Evolutionary conservation across 1,284 basidiomycete species (phyloP).

Genomic region (Heterobasidion occidentale): DNA sequence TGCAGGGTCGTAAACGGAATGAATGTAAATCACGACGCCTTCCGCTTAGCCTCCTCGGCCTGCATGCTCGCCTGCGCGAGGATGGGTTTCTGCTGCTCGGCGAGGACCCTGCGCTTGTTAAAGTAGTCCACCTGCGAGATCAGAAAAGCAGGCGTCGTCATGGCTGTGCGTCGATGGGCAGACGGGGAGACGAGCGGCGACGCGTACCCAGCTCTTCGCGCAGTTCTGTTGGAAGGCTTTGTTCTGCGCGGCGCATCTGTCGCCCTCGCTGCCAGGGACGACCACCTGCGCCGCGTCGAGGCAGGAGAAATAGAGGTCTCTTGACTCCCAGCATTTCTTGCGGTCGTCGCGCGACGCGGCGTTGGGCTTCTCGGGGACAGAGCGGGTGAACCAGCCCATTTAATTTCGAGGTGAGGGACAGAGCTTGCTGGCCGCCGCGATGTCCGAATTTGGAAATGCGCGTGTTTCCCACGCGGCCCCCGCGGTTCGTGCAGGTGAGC

Average conservation of each 20-base stretch:
- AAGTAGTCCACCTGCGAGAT: constrained; percentile 69
- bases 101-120: constrained; percentile 64
- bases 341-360: constrained; percentile 47
- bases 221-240: constrained; percentile 56
- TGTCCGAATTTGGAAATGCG: not conserved
- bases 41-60: constrained; percentile 31
- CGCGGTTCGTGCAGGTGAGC: not conserved
- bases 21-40: not conserved
- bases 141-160: not conserved
- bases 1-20: not conserved
- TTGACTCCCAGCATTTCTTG: constrained; percentile 66
- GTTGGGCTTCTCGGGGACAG: constrained; percentile 29
- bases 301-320: constrained; percentile 74
- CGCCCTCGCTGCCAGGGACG: constrained; percentile 61
- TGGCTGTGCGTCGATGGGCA: not conserved
- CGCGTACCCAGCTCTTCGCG: constrained; percentile 75
- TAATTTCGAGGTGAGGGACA: not conserved
- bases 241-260: constrained; percentile 43
- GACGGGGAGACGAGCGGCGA: constrained; percentile 8
- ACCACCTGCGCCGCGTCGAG: constrained; percentile 57
- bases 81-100: constrained; percentile 62
- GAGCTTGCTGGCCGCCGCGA: too few relatives aligned
- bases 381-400: constrained; percentile 27
- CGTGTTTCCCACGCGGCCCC: not conserved
- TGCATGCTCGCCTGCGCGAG: constrained; percentile 50